Percentiles rank a stretch among this genome's conserved stretches.
Evolutionary conservation across 257 asterid species (phyloP).

Genomic region (Ligustrum vulgare): DNA sequence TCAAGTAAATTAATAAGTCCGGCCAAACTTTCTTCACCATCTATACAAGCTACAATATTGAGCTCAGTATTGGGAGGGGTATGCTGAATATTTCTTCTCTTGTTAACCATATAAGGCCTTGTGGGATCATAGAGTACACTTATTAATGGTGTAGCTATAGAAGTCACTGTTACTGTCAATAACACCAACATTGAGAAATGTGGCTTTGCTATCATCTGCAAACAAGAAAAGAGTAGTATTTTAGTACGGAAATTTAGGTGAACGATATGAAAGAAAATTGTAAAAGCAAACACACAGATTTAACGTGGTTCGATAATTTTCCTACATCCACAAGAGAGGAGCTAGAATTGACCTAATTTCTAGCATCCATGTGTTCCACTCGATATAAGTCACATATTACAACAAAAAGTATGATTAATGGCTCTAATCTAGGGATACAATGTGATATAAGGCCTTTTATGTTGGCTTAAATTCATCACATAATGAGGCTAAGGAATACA

Average conservation of each 20-base stretch:
- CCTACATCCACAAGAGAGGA: no score
- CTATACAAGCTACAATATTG: constrained; percentile 51
- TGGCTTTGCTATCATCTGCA: constrained; percentile 60
- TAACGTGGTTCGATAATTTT: no score
- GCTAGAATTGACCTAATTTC: no score
- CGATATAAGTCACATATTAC: no score
- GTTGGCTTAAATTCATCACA: background rate
- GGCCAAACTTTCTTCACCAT: constrained; percentile 45
- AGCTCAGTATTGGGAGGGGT: constrained; percentile 51
- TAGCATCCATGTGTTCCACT: no score
- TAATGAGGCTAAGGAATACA: background rate
- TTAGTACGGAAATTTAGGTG: no score
- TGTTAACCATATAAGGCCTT: constrained; percentile 73
- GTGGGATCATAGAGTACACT: constrained; percentile 68
- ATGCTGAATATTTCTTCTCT: constrained; percentile 69
- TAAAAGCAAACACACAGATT: no score
- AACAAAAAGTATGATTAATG: background rate
- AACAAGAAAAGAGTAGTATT: constrained; percentile 1
- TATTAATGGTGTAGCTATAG: constrained; percentile 54
- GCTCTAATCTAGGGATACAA: background rate
- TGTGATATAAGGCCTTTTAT: background rate
- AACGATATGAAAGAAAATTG: no score
- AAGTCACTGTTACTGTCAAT: constrained; percentile 40
- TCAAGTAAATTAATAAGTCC: constrained; percentile 54
- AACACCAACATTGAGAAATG: constrained; percentile 57